A percentile compares a stretch with the other conserved stretches of the same genome.
Evolutionary conservation across 2,329 filamentous ascomycete species (phyloP).

Genomic region (Aspergillus fumigatus): DNA sequence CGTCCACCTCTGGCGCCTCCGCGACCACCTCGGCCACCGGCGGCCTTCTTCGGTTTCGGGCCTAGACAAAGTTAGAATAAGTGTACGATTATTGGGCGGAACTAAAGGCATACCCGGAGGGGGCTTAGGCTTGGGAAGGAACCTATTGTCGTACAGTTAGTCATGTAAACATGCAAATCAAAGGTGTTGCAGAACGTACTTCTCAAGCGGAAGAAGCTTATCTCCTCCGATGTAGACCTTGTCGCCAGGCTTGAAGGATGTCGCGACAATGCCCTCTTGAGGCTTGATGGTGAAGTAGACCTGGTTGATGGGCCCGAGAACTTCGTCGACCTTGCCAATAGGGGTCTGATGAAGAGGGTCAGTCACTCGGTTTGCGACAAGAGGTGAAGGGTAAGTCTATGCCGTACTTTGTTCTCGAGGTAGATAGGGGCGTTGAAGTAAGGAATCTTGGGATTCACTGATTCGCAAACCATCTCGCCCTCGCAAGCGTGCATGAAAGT

Average conservation of each 20-base stretch:
- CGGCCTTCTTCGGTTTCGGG: constrained; percentile 65
- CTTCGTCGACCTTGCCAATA: constrained; percentile 96
- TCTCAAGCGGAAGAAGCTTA: constrained; percentile 91
- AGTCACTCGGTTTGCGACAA: constrained; percentile 5
- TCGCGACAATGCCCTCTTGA: constrained; percentile 89
- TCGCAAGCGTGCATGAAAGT: constrained; percentile 91
- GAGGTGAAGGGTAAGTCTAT: background rate
- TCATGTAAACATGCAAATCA: background rate
- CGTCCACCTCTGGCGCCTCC: constrained; percentile 44
- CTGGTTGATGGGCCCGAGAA: constrained; percentile 94
- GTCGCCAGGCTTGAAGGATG: constrained; percentile 92
- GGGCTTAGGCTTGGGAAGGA: constrained; percentile 89
- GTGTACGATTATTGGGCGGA: constrained; percentile 1
- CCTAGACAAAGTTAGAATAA: constrained; percentile 41
- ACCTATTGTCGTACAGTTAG: constrained; percentile 46
- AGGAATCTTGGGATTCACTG: constrained; percentile 89
- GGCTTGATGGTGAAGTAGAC: constrained; percentile 99
- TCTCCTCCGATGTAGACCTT: constrained; percentile 95
- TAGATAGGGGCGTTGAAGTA: constrained; percentile 99
- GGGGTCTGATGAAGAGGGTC: constrained; percentile 54
- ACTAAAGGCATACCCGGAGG: constrained; percentile 43
- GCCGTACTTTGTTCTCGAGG: constrained; percentile 86
- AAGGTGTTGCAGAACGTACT: constrained; percentile 40
- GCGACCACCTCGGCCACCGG: constrained; percentile 51
- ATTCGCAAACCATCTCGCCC: constrained; percentile 96